Evolutionary conservation across 129 eudicot species (phyloP), one percentile per base, ranked within the genome.

Genomic region (Helianthus tuberosus): DNA sequence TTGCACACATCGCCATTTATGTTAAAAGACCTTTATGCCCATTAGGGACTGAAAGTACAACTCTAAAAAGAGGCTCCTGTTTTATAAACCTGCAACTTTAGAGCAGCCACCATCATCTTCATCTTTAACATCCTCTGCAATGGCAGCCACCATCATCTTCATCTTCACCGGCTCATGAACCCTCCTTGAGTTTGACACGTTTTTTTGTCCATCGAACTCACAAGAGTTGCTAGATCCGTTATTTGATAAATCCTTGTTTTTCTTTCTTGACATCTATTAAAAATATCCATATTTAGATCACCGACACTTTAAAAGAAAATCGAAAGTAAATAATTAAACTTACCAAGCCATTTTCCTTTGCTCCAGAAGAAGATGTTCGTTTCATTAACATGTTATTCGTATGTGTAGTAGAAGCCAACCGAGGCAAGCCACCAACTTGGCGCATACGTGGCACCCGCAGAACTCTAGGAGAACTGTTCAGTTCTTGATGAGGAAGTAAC

Each of bases 361-460:
- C 91, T 53, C 88, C 89, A 72, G 83, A 75, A 69, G 84, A 73
- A 57, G 88, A 83, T 64, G 93, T 79, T 44, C 91, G 88, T 76
- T 86, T 91, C 86, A 82, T 80, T 67, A 88, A 78, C 70, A 80
- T 84, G 78, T 84, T 90, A 6, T 46, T 61, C 38, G 88, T 72
- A 12, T 89, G 82, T 43, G 89, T 78, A 23, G 82, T 81, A 63
- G 93, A 75, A 51, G 91, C 81, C 59, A 90, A 60, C 75, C 90
- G 98, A 72, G 99, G 97, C 71, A 91, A 84, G 84, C 95, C 88
- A 50, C 97, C 94, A 74, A 97, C 86, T 64, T 94, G 85, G 29
- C 97, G 99, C 89, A 91, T 86, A 51, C 97, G 97, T 75, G 97
- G 94, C 81, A 91, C 94, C 66, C 99, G 84, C 9, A 92, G 96